Conservation (phyloP, 768 basidiomycete genomes). For the Gelatoporia subvermispora region DNA sequence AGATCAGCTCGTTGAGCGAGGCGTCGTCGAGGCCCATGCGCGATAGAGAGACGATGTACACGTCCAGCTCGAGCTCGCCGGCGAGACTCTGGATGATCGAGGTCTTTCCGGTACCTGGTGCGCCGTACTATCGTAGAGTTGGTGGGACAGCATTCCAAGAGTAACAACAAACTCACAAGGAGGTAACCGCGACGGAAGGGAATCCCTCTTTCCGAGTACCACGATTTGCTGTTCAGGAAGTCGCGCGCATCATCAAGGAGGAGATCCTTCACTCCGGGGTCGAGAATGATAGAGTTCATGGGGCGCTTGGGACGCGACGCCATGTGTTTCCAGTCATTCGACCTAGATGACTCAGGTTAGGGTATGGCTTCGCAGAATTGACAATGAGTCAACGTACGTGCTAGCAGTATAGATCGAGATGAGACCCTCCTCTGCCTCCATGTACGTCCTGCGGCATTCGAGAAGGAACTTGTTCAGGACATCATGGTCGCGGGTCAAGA, state of each 20-base stretch:
- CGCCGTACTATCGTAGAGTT: constrained; percentile 46
- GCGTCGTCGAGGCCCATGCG: constrained; percentile 60
- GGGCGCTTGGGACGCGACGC: constrained; percentile 61
- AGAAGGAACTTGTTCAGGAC: constrained; percentile 49
- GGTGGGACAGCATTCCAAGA: constrained; percentile 1
- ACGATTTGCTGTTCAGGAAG: constrained; percentile 61
- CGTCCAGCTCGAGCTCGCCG: constrained; percentile 70
- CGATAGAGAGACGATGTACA: constrained; percentile 70
- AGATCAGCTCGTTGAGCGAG: constrained; percentile 51
- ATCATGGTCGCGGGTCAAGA: constrained; percentile 41
- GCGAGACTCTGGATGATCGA: constrained; percentile 73
- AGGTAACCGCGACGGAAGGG: constrained; percentile 80
- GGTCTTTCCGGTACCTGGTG: constrained; percentile 76
- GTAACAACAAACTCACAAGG: constrained; percentile 33
- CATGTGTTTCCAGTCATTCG: constrained; percentile 47
- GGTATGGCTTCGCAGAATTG: background rate
- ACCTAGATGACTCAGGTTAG: constrained; percentile 3
- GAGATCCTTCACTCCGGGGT: constrained; percentile 61
- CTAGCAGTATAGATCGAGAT: constrained; percentile 53
- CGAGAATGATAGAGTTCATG: constrained; percentile 62
- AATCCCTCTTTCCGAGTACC: constrained; percentile 76
- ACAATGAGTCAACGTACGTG: constrained; percentile 21
- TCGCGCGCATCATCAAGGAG: constrained; percentile 66
- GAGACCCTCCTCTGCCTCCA: constrained; percentile 43
- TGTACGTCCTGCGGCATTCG: constrained; percentile 49